Evolutionary conservation across 257 asterid genomes (phyloP).

Genomic region (Buddleja alternifolia): DNA sequence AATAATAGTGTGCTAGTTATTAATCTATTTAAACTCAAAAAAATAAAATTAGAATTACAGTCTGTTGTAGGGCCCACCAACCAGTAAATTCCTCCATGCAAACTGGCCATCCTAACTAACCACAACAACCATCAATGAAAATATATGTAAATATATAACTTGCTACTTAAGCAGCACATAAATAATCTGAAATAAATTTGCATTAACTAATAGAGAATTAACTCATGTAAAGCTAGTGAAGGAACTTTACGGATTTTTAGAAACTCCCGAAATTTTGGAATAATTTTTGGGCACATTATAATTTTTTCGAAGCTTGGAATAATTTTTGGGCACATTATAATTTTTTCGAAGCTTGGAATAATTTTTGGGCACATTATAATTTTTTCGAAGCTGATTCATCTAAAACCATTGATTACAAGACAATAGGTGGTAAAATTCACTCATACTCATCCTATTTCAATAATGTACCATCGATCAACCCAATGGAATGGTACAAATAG

Average conservation of each 20-base stretch:
- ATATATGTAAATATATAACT: constrained; percentile 4
- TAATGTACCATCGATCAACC: no score
- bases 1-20: not conserved
- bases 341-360: no score
- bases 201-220: constrained; percentile 23
- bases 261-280: no score
- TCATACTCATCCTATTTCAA: no score
- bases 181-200: constrained; percentile 13
- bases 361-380: no score
- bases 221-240: constrained; percentile 51
- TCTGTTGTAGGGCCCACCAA: constrained; percentile 44
- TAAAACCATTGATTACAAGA: no score
- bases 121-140: constrained; percentile 29
- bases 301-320: no score
- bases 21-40: not conserved
- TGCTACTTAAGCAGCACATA: not conserved
- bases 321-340: no score
- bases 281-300: no score
- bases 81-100: constrained; percentile 59
- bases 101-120: constrained; percentile 62
- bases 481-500: no score
- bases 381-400: no score
- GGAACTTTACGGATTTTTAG: not conserved
- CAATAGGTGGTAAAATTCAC: no score
- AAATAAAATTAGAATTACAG: constrained; percentile 23